phyloP scores from a whole-genome alignment of 345 rosid species.

The Citropsis articulata region DNA sequence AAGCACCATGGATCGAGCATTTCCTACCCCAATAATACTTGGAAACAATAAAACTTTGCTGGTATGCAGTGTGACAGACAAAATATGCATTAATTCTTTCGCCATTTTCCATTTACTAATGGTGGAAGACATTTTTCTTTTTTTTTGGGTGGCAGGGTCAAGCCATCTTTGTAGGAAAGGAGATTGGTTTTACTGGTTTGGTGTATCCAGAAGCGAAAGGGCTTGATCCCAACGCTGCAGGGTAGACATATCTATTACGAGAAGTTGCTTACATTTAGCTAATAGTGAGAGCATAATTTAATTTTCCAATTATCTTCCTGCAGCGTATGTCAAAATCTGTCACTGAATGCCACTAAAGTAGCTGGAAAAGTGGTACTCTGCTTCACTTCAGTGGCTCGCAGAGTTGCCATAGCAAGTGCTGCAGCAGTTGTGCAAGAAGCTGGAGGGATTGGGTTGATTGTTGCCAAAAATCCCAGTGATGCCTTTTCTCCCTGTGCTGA shows the following conservation, averaged over 20 bases:
- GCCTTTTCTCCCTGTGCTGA: constrained; percentile 26
- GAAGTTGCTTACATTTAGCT: neutral
- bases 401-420: constrained; percentile 20
- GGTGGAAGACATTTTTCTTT: neutral
- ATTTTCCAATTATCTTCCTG: neutral
- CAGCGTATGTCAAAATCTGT: constrained; percentile 40
- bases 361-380: constrained; percentile 56
- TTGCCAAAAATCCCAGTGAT: constrained; percentile 53
- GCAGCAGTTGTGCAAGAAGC: constrained; percentile 24
- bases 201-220: constrained; percentile 37
- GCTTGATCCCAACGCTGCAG: constrained; percentile 31
- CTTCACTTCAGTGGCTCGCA: constrained; percentile 30
- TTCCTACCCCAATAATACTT: constrained; percentile 36
- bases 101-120: neutral
- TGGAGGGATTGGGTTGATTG: constrained; percentile 49
- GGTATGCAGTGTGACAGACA: constrained; percentile 7
- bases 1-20: constrained; percentile 46
- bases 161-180: constrained; percentile 40
- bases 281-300: neutral
- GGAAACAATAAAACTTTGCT: constrained; percentile 35
- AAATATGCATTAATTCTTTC: neutral
- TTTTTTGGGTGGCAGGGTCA: constrained; percentile 44
- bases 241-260: constrained; percentile 19
- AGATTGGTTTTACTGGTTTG: constrained; percentile 37
- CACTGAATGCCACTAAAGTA: constrained; percentile 28